Evolutionary conservation across 2,329 filamentous ascomycete species (phyloP), one percentile per base, ranked within the genome.

Genomic region (Penicillium sp.): DNA sequence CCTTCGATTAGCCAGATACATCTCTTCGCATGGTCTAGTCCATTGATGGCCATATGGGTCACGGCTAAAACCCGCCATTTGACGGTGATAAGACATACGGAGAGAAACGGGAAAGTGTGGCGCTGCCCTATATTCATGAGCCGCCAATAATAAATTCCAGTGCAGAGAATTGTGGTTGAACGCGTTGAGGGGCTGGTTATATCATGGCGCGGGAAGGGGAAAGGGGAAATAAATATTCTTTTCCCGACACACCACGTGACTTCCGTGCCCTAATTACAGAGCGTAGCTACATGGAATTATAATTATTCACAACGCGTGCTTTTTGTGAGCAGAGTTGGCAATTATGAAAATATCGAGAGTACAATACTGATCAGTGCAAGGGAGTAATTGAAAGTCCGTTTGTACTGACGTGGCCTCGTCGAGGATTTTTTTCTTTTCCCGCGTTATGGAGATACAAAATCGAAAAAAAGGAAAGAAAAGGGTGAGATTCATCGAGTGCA

Each of bases 201-300:
- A n/a, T 20, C n/a, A 8, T 18, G 3, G 38, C 40, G 40, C 18
- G 18, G 18, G 23, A 43, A 23, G 40, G 40, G 40, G 5, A 24
- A 52, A n/a, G 33, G 50, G 38, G 24, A 52, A 52, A 35, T 42
- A 40, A 28, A 12, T 28, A 20, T 42, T 42, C 24, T 52, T 52
- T 52, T 52, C 23, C 48, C 49, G 49, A 16, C 14, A n/a, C n/a
- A 7, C 1, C 49, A 52, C 49, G 49, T 52, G 49, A 52, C n/a
- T 2, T 2, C 5, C 3, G 21, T 23, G 38, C 49, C 49, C 49
- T 52, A 52, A 52, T 28, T 24, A 12, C 28, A 33, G 28, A 33
- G 12, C 12, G 28, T 16, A n/a, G n/a, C n/a, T n/a, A n/a, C n/a
- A n/a, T n/a, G n/a, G n/a, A n/a, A n/a, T n/a, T n/a, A n/a, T n/a